Percentiles rank a stretch among this genome's conserved stretches.
These are phyloP conservation scores for Paragyromitra xinjiangensis DNA, from an alignment of 495 filamentous ascomycete genomes.

Conservation along the genomic window DNA sequence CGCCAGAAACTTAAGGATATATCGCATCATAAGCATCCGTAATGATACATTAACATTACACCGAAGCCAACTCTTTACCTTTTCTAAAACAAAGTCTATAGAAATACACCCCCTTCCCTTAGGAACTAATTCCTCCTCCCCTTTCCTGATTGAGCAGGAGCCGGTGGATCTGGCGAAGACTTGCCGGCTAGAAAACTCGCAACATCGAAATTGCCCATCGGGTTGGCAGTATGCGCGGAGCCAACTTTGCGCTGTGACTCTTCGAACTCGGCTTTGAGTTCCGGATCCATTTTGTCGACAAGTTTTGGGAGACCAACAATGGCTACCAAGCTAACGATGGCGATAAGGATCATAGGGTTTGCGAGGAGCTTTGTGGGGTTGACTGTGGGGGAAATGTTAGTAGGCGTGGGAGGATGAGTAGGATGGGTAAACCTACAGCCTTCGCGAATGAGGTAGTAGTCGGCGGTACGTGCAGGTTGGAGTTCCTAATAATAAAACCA, in stretches of 20 bases:
- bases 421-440: constrained; percentile 35
- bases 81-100: constrained; percentile 19
- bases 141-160: constrained; percentile 34
- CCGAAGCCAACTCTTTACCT: not conserved
- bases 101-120: not conserved
- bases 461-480: constrained; percentile 40
- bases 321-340: constrained; percentile 77
- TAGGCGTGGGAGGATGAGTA: not conserved
- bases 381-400: constrained; percentile 39
- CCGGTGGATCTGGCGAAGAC: constrained; percentile 58
- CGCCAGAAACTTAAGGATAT: constrained; percentile 2
- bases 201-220: constrained; percentile 48
- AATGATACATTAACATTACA: constrained; percentile 46
- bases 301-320: constrained; percentile 93
- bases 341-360: constrained; percentile 95
- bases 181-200: constrained; percentile 52
- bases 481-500: constrained; percentile 54
- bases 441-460: constrained; percentile 56
- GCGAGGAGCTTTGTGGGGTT: constrained; percentile 75
- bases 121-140: constrained; percentile 45
- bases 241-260: constrained; percentile 75
- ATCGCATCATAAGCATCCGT: constrained; percentile 27
- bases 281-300: constrained; percentile 97
- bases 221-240: constrained; percentile 65
- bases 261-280: constrained; percentile 90